A percentile compares a stretch with the other conserved stretches of the same genome.
Conservation (phyloP, 208 protist genomes). For the Wallacemonas sp. region DNA sequence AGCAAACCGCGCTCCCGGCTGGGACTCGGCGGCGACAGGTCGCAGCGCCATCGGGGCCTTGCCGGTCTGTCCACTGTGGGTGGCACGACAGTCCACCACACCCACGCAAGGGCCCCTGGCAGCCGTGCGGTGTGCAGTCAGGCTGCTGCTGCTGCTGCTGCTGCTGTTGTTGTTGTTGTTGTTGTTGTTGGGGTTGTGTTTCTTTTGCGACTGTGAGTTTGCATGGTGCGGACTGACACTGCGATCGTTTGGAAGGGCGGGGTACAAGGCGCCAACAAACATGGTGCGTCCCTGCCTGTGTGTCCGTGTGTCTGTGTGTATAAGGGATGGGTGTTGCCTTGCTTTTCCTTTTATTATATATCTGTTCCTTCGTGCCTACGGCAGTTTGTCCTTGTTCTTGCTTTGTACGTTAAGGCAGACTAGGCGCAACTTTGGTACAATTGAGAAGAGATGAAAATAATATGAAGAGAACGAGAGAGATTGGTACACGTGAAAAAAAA, state of each 20-base stretch:
- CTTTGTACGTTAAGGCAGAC: too few species aligned
- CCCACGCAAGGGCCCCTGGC: constrained; percentile 2
- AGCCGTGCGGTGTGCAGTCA: neutral
- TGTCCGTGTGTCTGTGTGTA: too few species aligned
- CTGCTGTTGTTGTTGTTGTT: neutral
- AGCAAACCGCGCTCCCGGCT: neutral
- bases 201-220: too few species aligned
- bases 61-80: neutral
- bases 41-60: constrained; percentile 1
- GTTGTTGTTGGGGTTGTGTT: too few species aligned
- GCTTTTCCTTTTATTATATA: too few species aligned
- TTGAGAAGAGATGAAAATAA: neutral
- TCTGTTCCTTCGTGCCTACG: too few species aligned
- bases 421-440: too few species aligned
- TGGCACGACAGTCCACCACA: neutral
- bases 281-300: neutral
- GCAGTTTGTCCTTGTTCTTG: too few species aligned
- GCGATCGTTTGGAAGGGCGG: neutral
- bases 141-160: neutral
- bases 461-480: neutral
- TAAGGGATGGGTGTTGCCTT: too few species aligned
- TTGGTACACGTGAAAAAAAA: constrained; percentile 3
- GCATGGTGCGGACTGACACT: neutral
- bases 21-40: neutral
- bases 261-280: constrained; percentile 14